phyloP scores from a whole-genome alignment of 2,329 filamentous ascomycete genomes.

The Dendrostoma leiphaemia region DNA sequence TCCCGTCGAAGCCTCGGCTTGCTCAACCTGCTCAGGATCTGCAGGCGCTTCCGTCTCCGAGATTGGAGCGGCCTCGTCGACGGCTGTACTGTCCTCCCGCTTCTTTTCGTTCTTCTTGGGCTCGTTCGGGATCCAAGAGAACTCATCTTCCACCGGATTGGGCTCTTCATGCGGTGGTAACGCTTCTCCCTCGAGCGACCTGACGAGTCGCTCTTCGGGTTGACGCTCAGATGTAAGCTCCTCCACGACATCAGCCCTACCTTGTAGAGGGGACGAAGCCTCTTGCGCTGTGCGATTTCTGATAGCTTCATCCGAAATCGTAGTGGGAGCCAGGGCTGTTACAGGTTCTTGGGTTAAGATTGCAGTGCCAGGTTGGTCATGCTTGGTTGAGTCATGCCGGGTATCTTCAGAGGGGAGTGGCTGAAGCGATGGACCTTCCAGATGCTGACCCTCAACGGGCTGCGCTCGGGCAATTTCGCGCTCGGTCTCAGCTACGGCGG shows the following conservation, averaged over 20 bases:
- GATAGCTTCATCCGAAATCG: not conserved
- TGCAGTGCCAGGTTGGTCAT: not conserved
- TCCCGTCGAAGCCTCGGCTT: not conserved
- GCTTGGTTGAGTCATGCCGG: not conserved
- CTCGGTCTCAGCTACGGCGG: not conserved
- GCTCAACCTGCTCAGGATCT: not conserved
- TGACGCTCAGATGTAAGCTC: not conserved
- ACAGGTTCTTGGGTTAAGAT: not conserved
- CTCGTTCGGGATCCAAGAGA: constrained; percentile 23
- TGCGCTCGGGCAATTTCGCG: not conserved
- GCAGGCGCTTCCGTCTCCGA: not conserved
- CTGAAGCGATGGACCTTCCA: not conserved
- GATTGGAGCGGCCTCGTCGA: not conserved
- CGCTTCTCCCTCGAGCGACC: too few species aligned
- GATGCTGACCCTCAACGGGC: not conserved
- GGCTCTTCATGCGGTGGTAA: constrained; percentile 15
- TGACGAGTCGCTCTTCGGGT: not conserved
- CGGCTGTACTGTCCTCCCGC: constrained; percentile 12
- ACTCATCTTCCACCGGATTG: constrained; percentile 20
- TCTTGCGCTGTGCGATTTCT: not conserved
- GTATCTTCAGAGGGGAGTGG: not conserved
- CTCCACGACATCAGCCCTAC: not conserved
- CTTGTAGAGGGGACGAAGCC: not conserved
- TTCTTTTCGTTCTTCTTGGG: constrained; percentile 34
- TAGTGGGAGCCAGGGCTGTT: too few species aligned